These are phyloP conservation scores for Calocybe cyanea DNA, from an alignment of 768 basidiomycete genomes.

Conservation along the genomic window DNA sequence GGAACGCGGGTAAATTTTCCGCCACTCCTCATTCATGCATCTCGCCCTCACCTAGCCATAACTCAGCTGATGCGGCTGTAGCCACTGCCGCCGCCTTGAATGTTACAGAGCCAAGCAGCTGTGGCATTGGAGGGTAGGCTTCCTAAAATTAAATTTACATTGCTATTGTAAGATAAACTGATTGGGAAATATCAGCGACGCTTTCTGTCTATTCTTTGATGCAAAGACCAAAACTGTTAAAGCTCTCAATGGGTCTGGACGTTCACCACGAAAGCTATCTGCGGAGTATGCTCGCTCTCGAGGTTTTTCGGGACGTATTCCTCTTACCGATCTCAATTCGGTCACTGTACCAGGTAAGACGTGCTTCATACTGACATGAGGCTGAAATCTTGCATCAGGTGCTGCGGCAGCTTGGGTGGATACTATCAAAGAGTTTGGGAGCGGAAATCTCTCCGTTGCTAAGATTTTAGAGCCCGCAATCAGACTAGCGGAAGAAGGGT, in stretches of 20 bases:
- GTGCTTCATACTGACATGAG: background rate
- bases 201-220: constrained; percentile 92
- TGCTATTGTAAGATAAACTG: constrained; percentile 1
- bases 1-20: constrained; percentile 77
- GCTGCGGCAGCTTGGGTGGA: constrained; percentile 97
- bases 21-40: background rate
- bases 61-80: constrained; percentile 88
- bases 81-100: constrained; percentile 91
- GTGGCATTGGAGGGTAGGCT: constrained; percentile 87
- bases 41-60: background rate
- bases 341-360: constrained; percentile 79
- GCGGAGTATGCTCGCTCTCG: constrained; percentile 67
- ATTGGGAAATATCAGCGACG: constrained; percentile 53
- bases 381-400: constrained; percentile 37
- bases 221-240: constrained; percentile 78
- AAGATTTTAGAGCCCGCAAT: constrained; percentile 90
- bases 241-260: constrained; percentile 91
- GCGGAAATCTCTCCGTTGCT: constrained; percentile 54
- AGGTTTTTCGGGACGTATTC: constrained; percentile 74
- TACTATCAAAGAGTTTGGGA: constrained; percentile 79
- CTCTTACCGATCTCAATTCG: constrained; percentile 78
- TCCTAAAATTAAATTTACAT: background rate
- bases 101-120: constrained; percentile 82
- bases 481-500: constrained; percentile 89
- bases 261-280: constrained; percentile 73